Base-by-base conservation (phyloP, 2,329 filamentous ascomycete species). In the Seiridium unicorne region DNA sequence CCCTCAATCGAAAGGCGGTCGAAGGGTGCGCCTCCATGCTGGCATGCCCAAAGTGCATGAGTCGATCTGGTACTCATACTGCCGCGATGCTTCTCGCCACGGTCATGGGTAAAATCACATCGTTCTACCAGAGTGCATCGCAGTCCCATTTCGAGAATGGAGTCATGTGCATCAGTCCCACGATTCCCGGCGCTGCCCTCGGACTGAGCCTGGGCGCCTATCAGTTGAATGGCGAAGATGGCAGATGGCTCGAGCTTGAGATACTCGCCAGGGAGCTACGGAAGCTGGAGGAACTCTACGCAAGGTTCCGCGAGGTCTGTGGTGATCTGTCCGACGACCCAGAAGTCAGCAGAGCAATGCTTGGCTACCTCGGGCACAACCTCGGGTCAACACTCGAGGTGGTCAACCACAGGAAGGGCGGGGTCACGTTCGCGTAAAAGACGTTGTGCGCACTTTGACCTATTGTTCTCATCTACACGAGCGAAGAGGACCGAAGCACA, bases 11-110 rank as follows among this genome's bases (percentile, higher is more conserved):
- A 31, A 79, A 77, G 61, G 81, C 81, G 0, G 77, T 83, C 10
- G 78, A 81, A 47, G 76, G 73, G n/a, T 83, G 81, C 61, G 74
- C 76, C 1, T 70, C 72, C 1, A 80, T 83, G 77, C 72, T 84
- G 3, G 69, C 72, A 26, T 84, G 81, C 65, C 57, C 69, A 0
- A 70, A 71, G 32, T 84, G 81, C 67, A 77, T 81, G 71, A 75
- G 71, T 59, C 72, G 73, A 10, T 75, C 75, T 1, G 77, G 76
- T 2, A 76, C 73, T 3, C 76, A 79, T 53, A 81, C 79, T 1
- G 73, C 76, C 0, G 75, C 76, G 4, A 82, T 82, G 80, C 73
- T 83, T 0, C 72, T 83, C n/a, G 79, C 77, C 0, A 82, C 80
- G 0, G 72, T 83, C 26, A 76, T 84, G 18, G 76, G 76, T 54